Evolutionary conservation across 805 yeast genomes (phyloP), one percentile per base, ranked within the genome.

Genomic region (Clavispora fructus): DNA sequence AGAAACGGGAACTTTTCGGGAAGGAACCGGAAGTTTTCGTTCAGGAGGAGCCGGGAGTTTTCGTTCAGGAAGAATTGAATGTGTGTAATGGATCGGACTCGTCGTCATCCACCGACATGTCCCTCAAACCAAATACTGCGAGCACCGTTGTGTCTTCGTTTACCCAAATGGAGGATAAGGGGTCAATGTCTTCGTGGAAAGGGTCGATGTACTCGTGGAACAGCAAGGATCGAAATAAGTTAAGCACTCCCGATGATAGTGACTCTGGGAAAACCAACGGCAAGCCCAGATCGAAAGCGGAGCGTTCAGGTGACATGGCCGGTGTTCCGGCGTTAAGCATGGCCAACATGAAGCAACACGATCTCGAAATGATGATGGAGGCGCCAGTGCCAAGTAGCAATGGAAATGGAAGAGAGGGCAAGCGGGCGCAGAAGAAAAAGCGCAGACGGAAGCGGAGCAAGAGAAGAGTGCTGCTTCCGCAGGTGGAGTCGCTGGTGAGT

Each of bases 261-360:
- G 14, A 12, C 14, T 6, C n/a, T 3, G 32, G 14, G 14, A 30
- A n/a, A 12, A n/a, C 8, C n/a, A 30, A 14, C n/a, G 7, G 8
- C 14, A 30, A 30, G 14, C 12, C 29, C 23, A 19, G 23, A 19
- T 19, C 23, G 23, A 19, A 19, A 19, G 23, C 23, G 23, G 23
- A 19, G 29, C 29, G n/a, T 30, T 14, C n/a, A 30, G 4, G 13
- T 12, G 29, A 27, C 16, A 13, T 12, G 11, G n/a, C 32, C 14
- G 32, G n/a, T 13, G 23, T 16, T 10, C 16, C 37, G 5, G 25
- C 13, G 13, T 44, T 54, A 35, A 48, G 53, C n/a, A 44, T 40
- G 17, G 58, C 56, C 13, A 54, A 54, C 44, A 54, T 54, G 56
- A 45, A 54, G 42, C 49, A 53, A 43, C 58, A 54, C 33, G 55